A percentile compares a stretch with the other conserved stretches of the same genome.
phyloP scores from a whole-genome alignment of 2,329 filamentous ascomycete genomes.

The Neoascochyta sp. region DNA sequence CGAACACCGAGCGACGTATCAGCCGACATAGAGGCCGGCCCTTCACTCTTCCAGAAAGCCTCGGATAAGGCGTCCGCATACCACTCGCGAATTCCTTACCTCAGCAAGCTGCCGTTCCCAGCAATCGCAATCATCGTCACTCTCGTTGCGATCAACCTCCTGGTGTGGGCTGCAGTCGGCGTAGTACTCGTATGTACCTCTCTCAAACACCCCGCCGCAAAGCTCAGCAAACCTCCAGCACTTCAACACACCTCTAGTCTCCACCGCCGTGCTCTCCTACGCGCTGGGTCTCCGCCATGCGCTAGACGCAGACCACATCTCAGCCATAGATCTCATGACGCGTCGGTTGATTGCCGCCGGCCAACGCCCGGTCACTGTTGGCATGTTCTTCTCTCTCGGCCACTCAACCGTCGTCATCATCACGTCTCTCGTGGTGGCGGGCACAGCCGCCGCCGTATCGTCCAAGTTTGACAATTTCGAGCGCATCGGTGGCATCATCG shows the following conservation, averaged over 20 bases:
- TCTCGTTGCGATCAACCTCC: constrained; percentile 52
- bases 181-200: constrained; percentile 51
- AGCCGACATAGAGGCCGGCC: constrained; percentile 14
- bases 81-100: constrained; percentile 52
- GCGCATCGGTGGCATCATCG: constrained; percentile 80
- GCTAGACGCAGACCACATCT: constrained; percentile 94
- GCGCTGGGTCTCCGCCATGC: constrained; percentile 88
- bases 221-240: constrained; percentile 25
- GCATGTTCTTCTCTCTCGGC: constrained; percentile 89
- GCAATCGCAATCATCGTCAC: constrained; percentile 56
- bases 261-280: constrained; percentile 80
- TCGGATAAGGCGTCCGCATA: constrained; percentile 43
- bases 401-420: constrained; percentile 91
- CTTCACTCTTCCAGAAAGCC: constrained; percentile 19
- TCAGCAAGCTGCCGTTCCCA: constrained; percentile 54
- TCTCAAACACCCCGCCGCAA: not conserved
- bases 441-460: constrained; percentile 78
- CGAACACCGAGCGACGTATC: too few relatives aligned
- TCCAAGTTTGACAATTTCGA: constrained; percentile 77
- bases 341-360: constrained; percentile 80
- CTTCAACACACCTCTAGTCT: constrained; percentile 58
- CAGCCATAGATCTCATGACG: constrained; percentile 93
- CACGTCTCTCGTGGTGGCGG: constrained; percentile 87
- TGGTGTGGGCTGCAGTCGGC: constrained; percentile 57
- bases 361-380: constrained; percentile 83